Evolutionary conservation across 164 flowering plant genomes (phyloP), one percentile per base, ranked within the genome.

Genomic region (Stephania yunnanensis): DNA sequence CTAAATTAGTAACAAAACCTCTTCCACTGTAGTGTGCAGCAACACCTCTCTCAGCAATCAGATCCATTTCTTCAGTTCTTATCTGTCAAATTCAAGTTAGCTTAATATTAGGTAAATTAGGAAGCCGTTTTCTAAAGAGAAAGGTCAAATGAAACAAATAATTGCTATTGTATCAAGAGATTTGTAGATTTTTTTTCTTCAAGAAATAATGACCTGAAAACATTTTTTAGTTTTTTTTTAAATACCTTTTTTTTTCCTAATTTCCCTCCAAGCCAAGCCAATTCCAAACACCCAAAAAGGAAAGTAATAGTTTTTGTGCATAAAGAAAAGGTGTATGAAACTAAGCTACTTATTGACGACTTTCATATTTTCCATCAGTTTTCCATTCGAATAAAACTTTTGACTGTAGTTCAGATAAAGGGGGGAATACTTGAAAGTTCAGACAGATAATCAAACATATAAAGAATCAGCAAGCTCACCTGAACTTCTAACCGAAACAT

Each of bases 41-140:
- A 84, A 95, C 92, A 72, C 99, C 99, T 85, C 99, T 91, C 83
- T 93, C 92, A 72, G 98, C 98, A 75, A 95, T 95, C 81, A 95
- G 84, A 84, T 95, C 90, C 99, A 95, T 95, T 84, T 90, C 99
- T 81, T 92, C 98, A 69, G 97, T 92, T 83, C 97, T 87, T 73
- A 95, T 91, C 99, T 95, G 89, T 74, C 78, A 81, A 48, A 75
- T 8, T 72, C 50, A 10, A 44, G 5, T 50, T 50, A 42, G 10
- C 48, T 7, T 4, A 42, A 46, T 70, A 78, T 36, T 36, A 36
- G 42, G 42, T 36, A 36, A 36, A 36, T 36, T 36, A 36, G 42
- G 42, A 36, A 36, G 42, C 2, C 42, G 4, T 36, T 36, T 36
- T 36, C 42, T 36, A 36, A 36, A 36, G 42, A 36, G 42, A 36